phyloP scores from a whole-genome alignment of 768 basidiomycete genomes.

The Termitomyces sp. region DNA sequence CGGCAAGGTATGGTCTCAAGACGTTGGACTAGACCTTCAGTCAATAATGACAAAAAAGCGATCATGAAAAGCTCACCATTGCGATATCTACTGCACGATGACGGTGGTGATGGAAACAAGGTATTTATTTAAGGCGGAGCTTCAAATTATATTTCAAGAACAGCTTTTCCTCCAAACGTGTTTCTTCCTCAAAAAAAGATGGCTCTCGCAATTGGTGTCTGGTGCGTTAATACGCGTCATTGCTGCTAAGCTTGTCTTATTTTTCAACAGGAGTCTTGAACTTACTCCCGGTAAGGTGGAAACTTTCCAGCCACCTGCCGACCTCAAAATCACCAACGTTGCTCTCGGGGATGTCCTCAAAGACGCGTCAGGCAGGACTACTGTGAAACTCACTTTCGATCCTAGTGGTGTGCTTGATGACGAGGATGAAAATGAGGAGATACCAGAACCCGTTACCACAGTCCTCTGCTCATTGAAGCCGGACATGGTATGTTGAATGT shows the following conservation, averaged over 20 bases:
- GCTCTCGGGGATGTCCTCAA: conserved; percentile 72
- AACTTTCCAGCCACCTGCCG: conserved; percentile 55
- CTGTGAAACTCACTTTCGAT: conserved; percentile 64
- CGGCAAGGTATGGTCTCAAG: conserved; percentile 91
- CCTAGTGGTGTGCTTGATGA: conserved; percentile 31
- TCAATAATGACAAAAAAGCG: conserved; percentile 2
- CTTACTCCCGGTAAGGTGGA: conserved; percentile 57
- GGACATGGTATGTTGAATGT: conserved; percentile 57
- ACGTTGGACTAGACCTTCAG: conserved; percentile 74
- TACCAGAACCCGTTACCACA: conserved; percentile 35
- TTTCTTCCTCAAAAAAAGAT: conserved; percentile 28
- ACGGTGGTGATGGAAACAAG: background rate
- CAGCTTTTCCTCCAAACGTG: conserved; percentile 18
- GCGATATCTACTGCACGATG: conserved; percentile 12
- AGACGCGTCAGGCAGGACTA: conserved; percentile 57
- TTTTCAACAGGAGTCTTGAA: conserved; percentile 51
- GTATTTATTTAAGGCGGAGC: conserved; percentile 40
- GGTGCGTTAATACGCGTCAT: conserved; percentile 44
- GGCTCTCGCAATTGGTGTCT: conserved; percentile 62
- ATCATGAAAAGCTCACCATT: conserved; percentile 44
- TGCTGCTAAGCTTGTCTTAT: conserved; percentile 3
- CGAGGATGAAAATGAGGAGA: conserved; percentile 40
- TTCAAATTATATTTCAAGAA: conserved; percentile 21
- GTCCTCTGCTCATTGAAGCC: conserved; percentile 79
- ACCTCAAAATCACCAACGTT: conserved; percentile 79